Percentiles rank a stretch among this genome's conserved stretches.
Conservation (phyloP, 805 yeast species). For the Myxozyma vanderwaltii region DNA sequence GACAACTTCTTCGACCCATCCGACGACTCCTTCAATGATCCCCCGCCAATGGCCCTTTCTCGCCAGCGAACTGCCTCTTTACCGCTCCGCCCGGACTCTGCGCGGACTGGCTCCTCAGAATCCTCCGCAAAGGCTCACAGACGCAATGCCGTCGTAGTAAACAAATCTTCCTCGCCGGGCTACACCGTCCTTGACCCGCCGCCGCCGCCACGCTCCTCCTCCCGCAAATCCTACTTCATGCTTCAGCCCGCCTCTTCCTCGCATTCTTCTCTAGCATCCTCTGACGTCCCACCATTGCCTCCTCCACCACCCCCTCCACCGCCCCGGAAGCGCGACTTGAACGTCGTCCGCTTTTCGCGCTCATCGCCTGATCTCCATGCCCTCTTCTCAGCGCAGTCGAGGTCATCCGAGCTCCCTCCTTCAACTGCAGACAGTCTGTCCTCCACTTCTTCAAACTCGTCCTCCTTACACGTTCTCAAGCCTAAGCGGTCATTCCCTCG, state of each 20-base stretch:
- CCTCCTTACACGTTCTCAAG: not conserved
- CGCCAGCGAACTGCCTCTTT: constrained; percentile 6
- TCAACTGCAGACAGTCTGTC: not conserved
- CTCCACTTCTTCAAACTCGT: not conserved
- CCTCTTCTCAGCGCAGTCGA: constrained; percentile 4
- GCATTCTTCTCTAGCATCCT: not conserved
- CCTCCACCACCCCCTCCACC: constrained; percentile 9
- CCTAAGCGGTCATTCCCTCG: constrained; percentile 18
- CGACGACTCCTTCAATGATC: not conserved
- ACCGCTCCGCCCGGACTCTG: not conserved
- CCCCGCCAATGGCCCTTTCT: not conserved
- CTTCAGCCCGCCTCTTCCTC: constrained; percentile 5
- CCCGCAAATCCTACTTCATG: not conserved
- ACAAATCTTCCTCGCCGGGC: not conserved
- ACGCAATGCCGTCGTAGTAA: not conserved
- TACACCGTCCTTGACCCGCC: not conserved
- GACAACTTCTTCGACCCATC: not conserved
- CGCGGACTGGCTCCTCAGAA: not conserved
- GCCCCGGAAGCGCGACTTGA: constrained; percentile 7
- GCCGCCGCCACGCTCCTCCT: constrained; percentile 3
- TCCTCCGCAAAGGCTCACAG: not conserved
- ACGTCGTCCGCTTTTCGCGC: constrained; percentile 8
- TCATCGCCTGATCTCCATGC: constrained; percentile 27
- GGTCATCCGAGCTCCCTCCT: not conserved
- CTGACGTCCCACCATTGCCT: not conserved